Conservation (phyloP, 768 basidiomycete species). For the Russula griseocarnosa region DNA sequence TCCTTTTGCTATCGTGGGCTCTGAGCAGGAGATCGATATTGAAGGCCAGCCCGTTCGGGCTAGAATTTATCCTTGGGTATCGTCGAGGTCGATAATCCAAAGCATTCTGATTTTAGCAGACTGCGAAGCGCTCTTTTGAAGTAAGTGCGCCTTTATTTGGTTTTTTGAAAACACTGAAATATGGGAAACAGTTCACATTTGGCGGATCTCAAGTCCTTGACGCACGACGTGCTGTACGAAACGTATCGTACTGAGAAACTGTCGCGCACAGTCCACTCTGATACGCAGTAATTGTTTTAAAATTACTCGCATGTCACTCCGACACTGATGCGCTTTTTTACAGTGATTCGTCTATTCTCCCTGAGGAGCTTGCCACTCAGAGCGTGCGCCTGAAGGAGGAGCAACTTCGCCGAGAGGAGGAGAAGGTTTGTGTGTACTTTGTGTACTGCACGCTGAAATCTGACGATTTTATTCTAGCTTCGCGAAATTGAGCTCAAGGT, state of each 20-base stretch:
- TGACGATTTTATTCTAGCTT: slow-evolving; percentile 47
- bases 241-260: slow-evolving; percentile 98
- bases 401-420: slow-evolving; percentile 93
- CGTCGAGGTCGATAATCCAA: slow-evolving; percentile 98
- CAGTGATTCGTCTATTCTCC: slow-evolving; percentile 85
- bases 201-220: slow-evolving; percentile 89
- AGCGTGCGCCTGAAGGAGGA: slow-evolving; percentile 98
- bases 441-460: slow-evolving; percentile 8
- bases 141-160: slow-evolving; percentile 41
- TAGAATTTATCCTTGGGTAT: slow-evolving; percentile 96
- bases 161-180: slow-evolving; percentile 7
- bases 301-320: neutral
- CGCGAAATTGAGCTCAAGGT: slow-evolving; percentile 98
- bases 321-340: slow-evolving; percentile 29
- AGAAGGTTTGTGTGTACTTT: slow-evolving; percentile 56
- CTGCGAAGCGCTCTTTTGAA: slow-evolving; percentile 88
- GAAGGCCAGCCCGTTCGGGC: slow-evolving; percentile 89
- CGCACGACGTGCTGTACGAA: slow-evolving; percentile 92
- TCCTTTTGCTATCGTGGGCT: slow-evolving; percentile 96
- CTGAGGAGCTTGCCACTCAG: slow-evolving; percentile 95
- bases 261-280: slow-evolving; percentile 81
- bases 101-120: slow-evolving; percentile 97
- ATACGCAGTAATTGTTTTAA: slow-evolving; percentile 56
- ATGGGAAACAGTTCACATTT: slow-evolving; percentile 72
- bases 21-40: slow-evolving; percentile 93